Percentiles rank a stretch among this genome's conserved stretches.
phyloP scores from a whole-genome alignment of 2,329 filamentous ascomycete species.

The Huntiella savannae region DNA sequence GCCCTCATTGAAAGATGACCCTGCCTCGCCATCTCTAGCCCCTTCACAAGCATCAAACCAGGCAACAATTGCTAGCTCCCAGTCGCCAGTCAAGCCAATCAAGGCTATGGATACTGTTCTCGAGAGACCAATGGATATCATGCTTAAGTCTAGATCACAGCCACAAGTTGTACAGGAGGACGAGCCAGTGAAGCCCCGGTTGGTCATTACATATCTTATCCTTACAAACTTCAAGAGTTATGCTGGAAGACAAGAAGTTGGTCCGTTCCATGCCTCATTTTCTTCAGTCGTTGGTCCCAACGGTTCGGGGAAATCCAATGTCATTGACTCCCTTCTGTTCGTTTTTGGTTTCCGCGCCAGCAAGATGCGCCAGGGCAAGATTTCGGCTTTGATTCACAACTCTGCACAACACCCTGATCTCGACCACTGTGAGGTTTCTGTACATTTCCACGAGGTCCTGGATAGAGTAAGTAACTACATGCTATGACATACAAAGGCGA shows the following conservation, averaged over 20 bases:
- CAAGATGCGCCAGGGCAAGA: slow-evolving; percentile 98
- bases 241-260: slow-evolving; percentile 83
- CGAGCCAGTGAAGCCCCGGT: slow-evolving; percentile 59
- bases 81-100: slow-evolving; percentile 45
- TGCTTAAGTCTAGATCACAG: slow-evolving; percentile 64
- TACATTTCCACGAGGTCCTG: slow-evolving; percentile 89
- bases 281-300: slow-evolving; percentile 96
- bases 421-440: slow-evolving; percentile 84
- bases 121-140: slow-evolving; percentile 85
- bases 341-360: slow-evolving; percentile 98
- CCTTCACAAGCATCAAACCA: slow-evolving; percentile 33
- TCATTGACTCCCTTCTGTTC: slow-evolving; percentile 92
- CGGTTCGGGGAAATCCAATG: slow-evolving; percentile 95
- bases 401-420: slow-evolving; percentile 73
- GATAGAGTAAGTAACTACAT: slow-evolving; percentile 39
- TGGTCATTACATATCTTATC: slow-evolving; percentile 81
- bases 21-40: neutral
- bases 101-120: slow-evolving; percentile 59
- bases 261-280: slow-evolving; percentile 91
- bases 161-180: slow-evolving; percentile 52
- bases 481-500: too few relatives aligned
- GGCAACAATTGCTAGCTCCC: slow-evolving; percentile 33
- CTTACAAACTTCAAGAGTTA: slow-evolving; percentile 99
- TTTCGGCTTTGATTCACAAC: slow-evolving; percentile 94
- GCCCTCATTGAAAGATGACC: slow-evolving; percentile 5